Conservation (phyloP, 495 filamentous ascomycete genomes). For the Pseudotulostoma volvatum region DNA sequence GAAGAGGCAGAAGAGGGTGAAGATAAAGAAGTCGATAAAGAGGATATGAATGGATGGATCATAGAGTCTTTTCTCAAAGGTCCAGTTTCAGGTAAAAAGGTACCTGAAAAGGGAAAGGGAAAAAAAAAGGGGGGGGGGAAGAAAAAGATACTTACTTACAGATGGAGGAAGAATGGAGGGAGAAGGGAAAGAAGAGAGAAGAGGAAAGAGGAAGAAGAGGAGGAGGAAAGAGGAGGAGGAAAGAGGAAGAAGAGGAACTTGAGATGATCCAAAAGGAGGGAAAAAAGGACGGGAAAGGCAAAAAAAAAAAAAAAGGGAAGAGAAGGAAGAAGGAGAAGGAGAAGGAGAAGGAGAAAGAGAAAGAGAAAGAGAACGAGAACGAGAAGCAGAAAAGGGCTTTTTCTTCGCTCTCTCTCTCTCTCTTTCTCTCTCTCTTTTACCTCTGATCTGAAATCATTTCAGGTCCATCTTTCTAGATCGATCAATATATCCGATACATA, state of each 20-base stretch:
- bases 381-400: neutral
- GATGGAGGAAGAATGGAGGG: neutral
- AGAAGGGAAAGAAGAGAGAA: neutral
- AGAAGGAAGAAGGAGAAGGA: neutral
- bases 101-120: neutral
- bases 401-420: neutral
- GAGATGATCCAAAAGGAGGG: slow-evolving; percentile 7
- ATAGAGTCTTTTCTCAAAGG: too few relatives aligned
- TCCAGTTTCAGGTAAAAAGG: too few relatives aligned
- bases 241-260: slow-evolving; percentile 8
- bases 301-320: slow-evolving; percentile 2
- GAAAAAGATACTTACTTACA: neutral
- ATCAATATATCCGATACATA: too few relatives aligned
- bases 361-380: slow-evolving; percentile 8
- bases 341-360: slow-evolving; percentile 3
- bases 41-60: neutral
- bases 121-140: neutral
- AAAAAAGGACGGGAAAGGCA: slow-evolving; percentile 1
- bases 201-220: slow-evolving; percentile 1
- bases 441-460: too few relatives aligned
- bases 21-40: neutral
- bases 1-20: neutral
- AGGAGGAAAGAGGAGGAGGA: slow-evolving; percentile 1
- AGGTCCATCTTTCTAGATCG: too few relatives aligned
- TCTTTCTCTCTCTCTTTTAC: too few relatives aligned